Percentiles rank a stretch among this genome's conserved stretches.
Conservation (phyloP, 208 protist species). For the Leptomonas pyrrhocoris region DNA sequence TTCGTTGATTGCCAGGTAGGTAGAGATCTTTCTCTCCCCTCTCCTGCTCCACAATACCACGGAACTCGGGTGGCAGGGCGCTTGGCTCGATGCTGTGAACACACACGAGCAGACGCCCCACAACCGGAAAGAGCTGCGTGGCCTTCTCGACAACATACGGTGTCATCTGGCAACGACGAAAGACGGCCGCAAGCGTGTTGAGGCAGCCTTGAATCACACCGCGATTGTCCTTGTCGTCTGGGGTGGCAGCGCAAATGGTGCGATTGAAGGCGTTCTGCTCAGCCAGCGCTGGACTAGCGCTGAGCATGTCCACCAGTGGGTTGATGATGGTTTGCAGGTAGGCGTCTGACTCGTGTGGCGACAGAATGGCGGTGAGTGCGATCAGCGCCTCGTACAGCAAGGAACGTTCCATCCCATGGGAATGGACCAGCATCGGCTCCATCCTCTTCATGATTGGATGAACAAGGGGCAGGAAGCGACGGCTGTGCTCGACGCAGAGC, state of each 20-base stretch:
- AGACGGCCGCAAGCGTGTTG: slow-evolving; percentile 56
- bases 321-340: slow-evolving; percentile 63
- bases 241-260: slow-evolving; percentile 39
- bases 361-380: slow-evolving; percentile 49
- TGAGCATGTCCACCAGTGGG: slow-evolving; percentile 57
- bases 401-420: slow-evolving; percentile 38
- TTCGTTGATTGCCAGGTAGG: slow-evolving; percentile 49
- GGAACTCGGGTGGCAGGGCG: slow-evolving; percentile 48
- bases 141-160: slow-evolving; percentile 60
- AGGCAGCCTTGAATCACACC: slow-evolving; percentile 47
- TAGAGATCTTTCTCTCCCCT: slow-evolving; percentile 41
- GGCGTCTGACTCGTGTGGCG: slow-evolving; percentile 39
- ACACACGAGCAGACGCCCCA: slow-evolving; percentile 48
- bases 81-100: slow-evolving; percentile 55
- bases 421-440: slow-evolving; percentile 53
- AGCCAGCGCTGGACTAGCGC: slow-evolving; percentile 25
- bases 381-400: slow-evolving; percentile 80
- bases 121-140: slow-evolving; percentile 36
- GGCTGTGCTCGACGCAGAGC: slow-evolving; percentile 35
- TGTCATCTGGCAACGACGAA: slow-evolving; percentile 63
- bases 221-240: slow-evolving; percentile 32
- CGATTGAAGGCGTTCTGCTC: slow-evolving; percentile 61
- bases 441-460: slow-evolving; percentile 35
- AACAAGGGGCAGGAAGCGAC: slow-evolving; percentile 26
- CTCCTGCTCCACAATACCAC: slow-evolving; percentile 46